Evolutionary conservation across 2,329 filamentous ascomycete species (phyloP).

Genomic region (Blastomyces silverae): DNA sequence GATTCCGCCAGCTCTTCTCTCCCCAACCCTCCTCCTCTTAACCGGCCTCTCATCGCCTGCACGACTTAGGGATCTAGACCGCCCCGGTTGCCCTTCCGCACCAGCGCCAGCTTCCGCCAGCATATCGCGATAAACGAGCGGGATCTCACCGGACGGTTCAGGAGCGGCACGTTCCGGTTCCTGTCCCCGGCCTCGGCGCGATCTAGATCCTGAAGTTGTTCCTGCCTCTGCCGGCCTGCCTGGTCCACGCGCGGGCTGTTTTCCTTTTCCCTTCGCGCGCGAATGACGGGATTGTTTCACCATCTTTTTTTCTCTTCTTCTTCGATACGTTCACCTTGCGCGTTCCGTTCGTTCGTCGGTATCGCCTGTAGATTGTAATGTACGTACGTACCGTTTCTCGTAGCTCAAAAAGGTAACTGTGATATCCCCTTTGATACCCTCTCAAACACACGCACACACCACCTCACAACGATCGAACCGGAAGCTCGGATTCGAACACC

Average conservation of each 20-base stretch:
- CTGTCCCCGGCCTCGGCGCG: not conserved
- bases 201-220: not conserved
- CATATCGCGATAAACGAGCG: slow-evolving; percentile 44
- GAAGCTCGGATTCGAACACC: too few relatives aligned
- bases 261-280: slow-evolving; percentile 7
- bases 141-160: slow-evolving; percentile 26
- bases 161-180: not conserved
- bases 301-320: not conserved
- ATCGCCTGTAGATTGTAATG: not conserved
- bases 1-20: slow-evolving; percentile 15
- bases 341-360: not conserved
- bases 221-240: not conserved
- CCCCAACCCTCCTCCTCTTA: slow-evolving; percentile 23
- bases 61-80: slow-evolving; percentile 13
- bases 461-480: too few relatives aligned
- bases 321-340: not conserved
- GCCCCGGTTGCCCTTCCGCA: not conserved
- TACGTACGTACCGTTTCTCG: not conserved
- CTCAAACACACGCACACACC: too few relatives aligned
- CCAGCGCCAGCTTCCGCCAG: slow-evolving; percentile 31
- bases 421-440: too few relatives aligned
- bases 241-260: not conserved
- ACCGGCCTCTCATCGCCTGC: slow-evolving; percentile 13
- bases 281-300: not conserved
- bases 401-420: too few relatives aligned